These are phyloP conservation scores for Aspergillus phoenicis DNA, from an alignment of 2,329 filamentous ascomycete species.

Conservation along the genomic window DNA sequence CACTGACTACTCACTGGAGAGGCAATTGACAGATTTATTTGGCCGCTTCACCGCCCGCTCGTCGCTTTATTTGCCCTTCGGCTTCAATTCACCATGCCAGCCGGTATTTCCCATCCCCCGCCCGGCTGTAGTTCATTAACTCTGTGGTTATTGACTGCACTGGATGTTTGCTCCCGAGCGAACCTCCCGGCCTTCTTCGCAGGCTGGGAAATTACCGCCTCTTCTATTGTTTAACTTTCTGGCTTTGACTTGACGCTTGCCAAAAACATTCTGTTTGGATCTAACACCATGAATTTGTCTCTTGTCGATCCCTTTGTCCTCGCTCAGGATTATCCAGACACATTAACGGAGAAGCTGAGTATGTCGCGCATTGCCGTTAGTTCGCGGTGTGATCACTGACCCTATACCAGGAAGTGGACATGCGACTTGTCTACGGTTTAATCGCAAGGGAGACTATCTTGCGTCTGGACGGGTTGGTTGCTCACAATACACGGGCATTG, in stretches of 20 bases:
- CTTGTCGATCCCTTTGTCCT: slow-evolving; percentile 72
- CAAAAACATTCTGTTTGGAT: slow-evolving; percentile 9
- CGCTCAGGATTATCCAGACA: slow-evolving; percentile 84
- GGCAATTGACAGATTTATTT: slow-evolving; percentile 21
- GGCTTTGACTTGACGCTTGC: not conserved
- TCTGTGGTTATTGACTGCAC: slow-evolving; percentile 13
- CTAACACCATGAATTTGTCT: slow-evolving; percentile 65
- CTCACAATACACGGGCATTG: not conserved
- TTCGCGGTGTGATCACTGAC: slow-evolving; percentile 16
- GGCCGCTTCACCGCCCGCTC: slow-evolving; percentile 25
- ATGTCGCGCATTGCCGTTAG: slow-evolving; percentile 29
- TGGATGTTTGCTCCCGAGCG: slow-evolving; percentile 30
- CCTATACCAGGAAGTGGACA: slow-evolving; percentile 58
- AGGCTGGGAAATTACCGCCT: slow-evolving; percentile 26
- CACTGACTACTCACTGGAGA: not conserved
- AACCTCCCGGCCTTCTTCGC: slow-evolving; percentile 27
- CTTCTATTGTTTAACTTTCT: slow-evolving; percentile 2
- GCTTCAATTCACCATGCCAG: slow-evolving; percentile 9
- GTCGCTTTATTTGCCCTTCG: slow-evolving; percentile 17
- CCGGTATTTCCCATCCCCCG: slow-evolving; percentile 10
- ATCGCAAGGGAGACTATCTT: slow-evolving; percentile 89
- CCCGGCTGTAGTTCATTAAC: slow-evolving; percentile 8
- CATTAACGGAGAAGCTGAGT: slow-evolving; percentile 84
- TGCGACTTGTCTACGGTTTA: slow-evolving; percentile 77
- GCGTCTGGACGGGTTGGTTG: slow-evolving; percentile 78